These are phyloP conservation scores for Colletotrichum ledebouriae DNA, from an alignment of 2,329 filamentous ascomycete species.

Conservation along the genomic window DNA sequence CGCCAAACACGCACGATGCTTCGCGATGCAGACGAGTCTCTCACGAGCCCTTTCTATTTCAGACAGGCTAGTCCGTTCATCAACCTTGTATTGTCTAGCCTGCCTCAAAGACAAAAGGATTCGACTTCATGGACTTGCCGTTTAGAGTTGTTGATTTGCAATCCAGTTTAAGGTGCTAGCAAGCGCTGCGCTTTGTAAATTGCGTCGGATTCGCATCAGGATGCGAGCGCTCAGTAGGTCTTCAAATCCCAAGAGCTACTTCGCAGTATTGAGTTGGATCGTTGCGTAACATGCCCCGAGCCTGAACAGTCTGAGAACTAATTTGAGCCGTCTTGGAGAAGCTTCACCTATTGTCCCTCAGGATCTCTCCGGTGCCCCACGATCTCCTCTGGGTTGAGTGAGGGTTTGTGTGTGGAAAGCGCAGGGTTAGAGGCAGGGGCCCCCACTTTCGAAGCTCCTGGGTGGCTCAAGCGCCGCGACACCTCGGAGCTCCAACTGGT, in stretches of 20 bases:
- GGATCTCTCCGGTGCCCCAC: slow-evolving; percentile 31
- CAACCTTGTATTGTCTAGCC: neutral
- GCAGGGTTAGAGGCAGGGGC: slow-evolving; percentile 24
- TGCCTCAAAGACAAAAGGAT: neutral
- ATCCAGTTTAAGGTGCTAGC: slow-evolving; percentile 8
- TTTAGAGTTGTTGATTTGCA: slow-evolving; percentile 15
- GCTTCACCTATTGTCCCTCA: slow-evolving; percentile 25
- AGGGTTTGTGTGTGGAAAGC: slow-evolving; percentile 9
- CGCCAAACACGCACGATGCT: neutral
- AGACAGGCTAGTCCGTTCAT: slow-evolving; percentile 30
- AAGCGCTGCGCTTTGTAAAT: slow-evolving; percentile 26
- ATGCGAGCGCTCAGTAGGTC: slow-evolving; percentile 10
- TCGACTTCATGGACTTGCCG: too few relatives aligned
- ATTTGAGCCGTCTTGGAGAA: slow-evolving; percentile 11
- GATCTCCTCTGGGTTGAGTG: slow-evolving; percentile 35
- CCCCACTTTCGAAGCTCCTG: slow-evolving; percentile 26
- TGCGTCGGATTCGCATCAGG: slow-evolving; percentile 21
- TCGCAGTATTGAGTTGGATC: neutral
- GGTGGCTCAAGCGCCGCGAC: slow-evolving; percentile 35
- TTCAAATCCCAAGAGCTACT: neutral
- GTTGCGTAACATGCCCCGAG: neutral
- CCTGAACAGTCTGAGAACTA: slow-evolving; percentile 14
- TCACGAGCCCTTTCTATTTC: neutral
- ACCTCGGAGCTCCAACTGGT: slow-evolving; percentile 15
- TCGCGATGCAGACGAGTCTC: neutral